Conservation (phyloP, 2,329 filamentous ascomycete species). For the Elsinoe necatrix region DNA sequence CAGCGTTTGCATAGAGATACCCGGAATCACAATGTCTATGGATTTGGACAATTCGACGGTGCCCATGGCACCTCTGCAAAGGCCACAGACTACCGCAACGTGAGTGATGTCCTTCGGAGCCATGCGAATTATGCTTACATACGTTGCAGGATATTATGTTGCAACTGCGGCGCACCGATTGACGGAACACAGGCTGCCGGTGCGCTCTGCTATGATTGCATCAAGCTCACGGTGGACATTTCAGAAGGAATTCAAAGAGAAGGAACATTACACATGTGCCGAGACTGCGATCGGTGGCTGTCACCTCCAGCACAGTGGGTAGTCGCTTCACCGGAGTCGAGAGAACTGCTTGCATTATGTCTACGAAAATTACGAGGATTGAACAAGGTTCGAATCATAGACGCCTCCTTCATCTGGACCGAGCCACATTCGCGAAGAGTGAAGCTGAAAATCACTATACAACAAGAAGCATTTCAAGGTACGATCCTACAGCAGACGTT, state of each 20-base stretch:
- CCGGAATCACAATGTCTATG: slow-evolving; percentile 29
- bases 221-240: slow-evolving; percentile 90
- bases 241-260: slow-evolving; percentile 86
- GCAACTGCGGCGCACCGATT: slow-evolving; percentile 93
- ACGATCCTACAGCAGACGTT: slow-evolving; percentile 84
- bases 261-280: slow-evolving; percentile 80
- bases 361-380: slow-evolving; percentile 79
- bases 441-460: slow-evolving; percentile 92
- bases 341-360: slow-evolving; percentile 86
- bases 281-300: slow-evolving; percentile 90
- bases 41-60: slow-evolving; percentile 29
- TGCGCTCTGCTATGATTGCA: slow-evolving; percentile 90
- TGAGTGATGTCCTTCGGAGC: slow-evolving; percentile 15
- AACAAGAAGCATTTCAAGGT: slow-evolving; percentile 58
- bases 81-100: slow-evolving; percentile 27
- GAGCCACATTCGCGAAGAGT: slow-evolving; percentile 90
- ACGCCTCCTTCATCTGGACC: slow-evolving; percentile 96
- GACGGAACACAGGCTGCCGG: slow-evolving; percentile 80
- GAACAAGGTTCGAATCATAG: slow-evolving; percentile 85
- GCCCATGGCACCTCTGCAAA: slow-evolving; percentile 21
- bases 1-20: slow-evolving; percentile 15
- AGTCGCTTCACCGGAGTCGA: slow-evolving; percentile 73
- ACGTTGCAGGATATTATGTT: slow-evolving; percentile 74
- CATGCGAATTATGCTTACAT: slow-evolving; percentile 11
- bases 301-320: slow-evolving; percentile 82